A percentile compares a stretch with the other conserved stretches of the same genome.
phyloP scores from a whole-genome alignment of 805 yeast genomes.

The Nakazawaea anatomiae region DNA sequence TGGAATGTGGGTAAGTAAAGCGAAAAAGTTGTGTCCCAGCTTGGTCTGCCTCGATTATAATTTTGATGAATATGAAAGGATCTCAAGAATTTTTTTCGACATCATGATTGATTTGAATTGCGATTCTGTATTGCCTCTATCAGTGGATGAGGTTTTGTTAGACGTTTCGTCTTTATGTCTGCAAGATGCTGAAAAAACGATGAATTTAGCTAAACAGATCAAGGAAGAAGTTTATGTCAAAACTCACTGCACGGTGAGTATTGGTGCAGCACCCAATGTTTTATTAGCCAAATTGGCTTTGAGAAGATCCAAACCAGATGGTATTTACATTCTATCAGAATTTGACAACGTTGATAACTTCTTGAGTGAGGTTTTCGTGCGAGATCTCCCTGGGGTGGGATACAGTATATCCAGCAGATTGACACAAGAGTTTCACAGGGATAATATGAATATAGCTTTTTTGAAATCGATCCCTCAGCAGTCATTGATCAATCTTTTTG shows the following conservation, averaged over 20 bases:
- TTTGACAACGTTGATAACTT: constrained; percentile 23
- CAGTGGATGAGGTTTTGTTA: constrained; percentile 86
- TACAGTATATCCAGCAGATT: constrained; percentile 42
- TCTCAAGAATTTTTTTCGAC: constrained; percentile 61
- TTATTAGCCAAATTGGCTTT: constrained; percentile 73
- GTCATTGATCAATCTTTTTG: constrained; percentile 45
- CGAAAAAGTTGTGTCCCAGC: constrained; percentile 55
- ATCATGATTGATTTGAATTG: constrained; percentile 40
- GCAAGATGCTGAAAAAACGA: constrained; percentile 18
- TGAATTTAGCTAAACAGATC: constrained; percentile 24
- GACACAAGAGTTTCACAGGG: constrained; percentile 21
- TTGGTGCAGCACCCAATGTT: constrained; percentile 74
- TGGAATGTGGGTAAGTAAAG: constrained; percentile 85
- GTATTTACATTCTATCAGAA: constrained; percentile 28
- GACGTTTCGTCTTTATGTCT: constrained; percentile 39
- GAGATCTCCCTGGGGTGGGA: constrained; percentile 63
- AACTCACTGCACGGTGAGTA: constrained; percentile 66
- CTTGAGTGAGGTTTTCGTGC: constrained; percentile 29
- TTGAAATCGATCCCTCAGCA: constrained; percentile 28
- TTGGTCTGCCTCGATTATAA: constrained; percentile 63
- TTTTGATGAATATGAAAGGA: constrained; percentile 63
- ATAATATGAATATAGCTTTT: constrained; percentile 29
- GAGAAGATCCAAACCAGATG: constrained; percentile 76
- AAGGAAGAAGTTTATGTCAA: constrained; percentile 31
- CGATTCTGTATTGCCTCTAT: constrained; percentile 68